These are phyloP conservation scores for Aspergillus sp. DNA, from an alignment of 2,329 filamentous ascomycete genomes.

Conservation along the genomic window DNA sequence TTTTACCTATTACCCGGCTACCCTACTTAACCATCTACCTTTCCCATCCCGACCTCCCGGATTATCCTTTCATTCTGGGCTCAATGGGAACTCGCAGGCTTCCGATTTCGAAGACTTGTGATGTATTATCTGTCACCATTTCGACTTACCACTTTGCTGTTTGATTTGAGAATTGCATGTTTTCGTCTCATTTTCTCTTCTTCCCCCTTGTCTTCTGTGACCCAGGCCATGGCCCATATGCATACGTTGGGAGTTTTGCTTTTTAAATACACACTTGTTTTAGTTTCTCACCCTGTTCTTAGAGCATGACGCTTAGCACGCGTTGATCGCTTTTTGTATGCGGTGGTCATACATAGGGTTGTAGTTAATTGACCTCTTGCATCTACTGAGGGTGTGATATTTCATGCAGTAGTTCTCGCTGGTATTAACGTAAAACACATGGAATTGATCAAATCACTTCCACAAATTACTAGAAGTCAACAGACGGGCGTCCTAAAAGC, in stretches of 20 bases:
- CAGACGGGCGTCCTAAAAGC: not conserved
- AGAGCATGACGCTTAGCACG: not conserved
- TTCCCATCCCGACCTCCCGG: not conserved
- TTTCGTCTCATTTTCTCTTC: constrained; percentile 10
- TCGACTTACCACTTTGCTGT: not conserved
- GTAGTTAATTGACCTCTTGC: constrained; percentile 3
- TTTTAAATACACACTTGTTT: constrained; percentile 2
- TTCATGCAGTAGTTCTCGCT: not conserved
- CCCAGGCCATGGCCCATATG: constrained; percentile 4
- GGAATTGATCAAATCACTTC: not conserved
- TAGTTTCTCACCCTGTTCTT: not conserved
- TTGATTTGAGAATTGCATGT: constrained; percentile 1
- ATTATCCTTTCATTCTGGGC: not conserved
- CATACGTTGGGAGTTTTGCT: constrained; percentile 11
- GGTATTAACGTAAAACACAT: not conserved
- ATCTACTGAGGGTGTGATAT: not conserved
- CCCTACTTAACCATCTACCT: not conserved
- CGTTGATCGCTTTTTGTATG: not conserved
- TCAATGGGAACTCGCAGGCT: constrained; percentile 17
- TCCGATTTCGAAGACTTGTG: constrained; percentile 4
- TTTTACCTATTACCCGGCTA: constrained; percentile 2
- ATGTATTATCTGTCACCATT: not conserved
- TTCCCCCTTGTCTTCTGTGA: not conserved
- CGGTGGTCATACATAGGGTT: not conserved
- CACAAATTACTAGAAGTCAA: not conserved